Evolutionary conservation across 1,284 basidiomycete species (phyloP).

Genomic region (Apiotrichum domesticum): DNA sequence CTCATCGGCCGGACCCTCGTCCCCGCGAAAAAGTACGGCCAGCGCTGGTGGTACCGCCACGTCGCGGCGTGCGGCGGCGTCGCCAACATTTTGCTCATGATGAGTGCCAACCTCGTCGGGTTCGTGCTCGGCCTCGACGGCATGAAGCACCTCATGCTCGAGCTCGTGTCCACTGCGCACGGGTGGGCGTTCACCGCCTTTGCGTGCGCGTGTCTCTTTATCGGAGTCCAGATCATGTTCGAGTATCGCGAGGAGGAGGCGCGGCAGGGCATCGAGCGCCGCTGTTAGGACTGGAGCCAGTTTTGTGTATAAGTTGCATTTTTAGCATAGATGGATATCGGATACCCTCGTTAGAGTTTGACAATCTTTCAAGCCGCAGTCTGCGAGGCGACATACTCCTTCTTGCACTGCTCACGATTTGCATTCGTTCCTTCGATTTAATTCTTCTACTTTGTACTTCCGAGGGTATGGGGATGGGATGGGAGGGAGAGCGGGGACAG

Average conservation of each 20-base stretch:
- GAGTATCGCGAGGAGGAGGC: slow-evolving; percentile 63
- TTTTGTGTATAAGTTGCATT: neutral
- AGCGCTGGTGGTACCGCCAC: slow-evolving; percentile 75
- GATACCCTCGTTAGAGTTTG: too few species aligned
- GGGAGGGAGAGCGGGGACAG: too few species aligned
- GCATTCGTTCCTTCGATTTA: too few species aligned
- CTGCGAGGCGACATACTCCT: too few species aligned
- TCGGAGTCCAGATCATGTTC: slow-evolving; percentile 88
- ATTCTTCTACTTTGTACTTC: too few species aligned
- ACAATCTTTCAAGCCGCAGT: too few species aligned
- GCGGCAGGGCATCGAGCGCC: slow-evolving; percentile 38
- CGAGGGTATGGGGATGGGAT: too few species aligned
- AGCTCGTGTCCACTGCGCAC: slow-evolving; percentile 57
- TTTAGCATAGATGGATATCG: neutral
- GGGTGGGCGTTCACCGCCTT: slow-evolving; percentile 61
- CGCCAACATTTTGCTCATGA: slow-evolving; percentile 82
- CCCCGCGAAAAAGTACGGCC: slow-evolving; percentile 62
- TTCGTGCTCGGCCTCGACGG: slow-evolving; percentile 90
- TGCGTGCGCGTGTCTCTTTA: slow-evolving; percentile 64
- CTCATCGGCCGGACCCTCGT: slow-evolving; percentile 59
- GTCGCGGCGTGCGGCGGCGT: slow-evolving; percentile 77
- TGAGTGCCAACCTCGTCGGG: slow-evolving; percentile 88
- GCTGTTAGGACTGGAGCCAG: slow-evolving; percentile 23
- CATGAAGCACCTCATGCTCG: slow-evolving; percentile 60
- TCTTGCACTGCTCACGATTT: too few species aligned